Base-by-base conservation (phyloP, 192 early-diverging fungal genomes). In the Linnemannia zychae region DNA sequence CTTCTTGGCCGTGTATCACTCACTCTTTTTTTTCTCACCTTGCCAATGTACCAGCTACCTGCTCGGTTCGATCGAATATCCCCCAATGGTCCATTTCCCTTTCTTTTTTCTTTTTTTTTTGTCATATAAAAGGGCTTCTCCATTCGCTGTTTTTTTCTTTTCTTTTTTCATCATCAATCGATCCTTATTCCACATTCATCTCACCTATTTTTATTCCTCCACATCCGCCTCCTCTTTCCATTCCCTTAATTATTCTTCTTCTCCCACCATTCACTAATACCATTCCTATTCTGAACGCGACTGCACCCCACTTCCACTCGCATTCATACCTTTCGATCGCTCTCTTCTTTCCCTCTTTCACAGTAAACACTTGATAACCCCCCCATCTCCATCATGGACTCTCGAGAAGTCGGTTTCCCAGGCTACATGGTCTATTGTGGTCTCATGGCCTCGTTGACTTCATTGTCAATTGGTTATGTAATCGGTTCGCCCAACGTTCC, bases 401-500 rank as follows among this genome's bases (percentile, higher is more conserved):
- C 88, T 50, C 60, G 86, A 78, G 80, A 90, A 57, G 15, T 82
- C 13, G 80, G 68, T 17, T 80, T 81, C 37, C 88, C 88, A 2
- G 53, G 52, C 9, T 88, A 88, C 66, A 90, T 90, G 87, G 67
- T 90, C 57, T 90, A 83, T 37, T 86, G 82, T 66, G 86, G 80
- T 48, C 28, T 83, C 12, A 38, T 90, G 22, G 74, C 85, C 36
- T 82, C 80, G 22, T 68, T 90, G 47, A 87, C 86, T 46, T 87
- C 89, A 20, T 81, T 88, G 38, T 86, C 80, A 24, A 86, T 84
- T 71, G 88, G 88, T 50, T 90, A 85, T 71, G 83, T 87, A 12
- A 90, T 90, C 66, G 89, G 88, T 34, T 87, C 86, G 4, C 78
- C 89, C 70, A 90, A 90, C 71, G 79, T 90, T 67, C 82, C 88